Evolutionary conservation across 345 rosid genomes (phyloP).

Genomic region (Eucalyptus cladocalyx): DNA sequence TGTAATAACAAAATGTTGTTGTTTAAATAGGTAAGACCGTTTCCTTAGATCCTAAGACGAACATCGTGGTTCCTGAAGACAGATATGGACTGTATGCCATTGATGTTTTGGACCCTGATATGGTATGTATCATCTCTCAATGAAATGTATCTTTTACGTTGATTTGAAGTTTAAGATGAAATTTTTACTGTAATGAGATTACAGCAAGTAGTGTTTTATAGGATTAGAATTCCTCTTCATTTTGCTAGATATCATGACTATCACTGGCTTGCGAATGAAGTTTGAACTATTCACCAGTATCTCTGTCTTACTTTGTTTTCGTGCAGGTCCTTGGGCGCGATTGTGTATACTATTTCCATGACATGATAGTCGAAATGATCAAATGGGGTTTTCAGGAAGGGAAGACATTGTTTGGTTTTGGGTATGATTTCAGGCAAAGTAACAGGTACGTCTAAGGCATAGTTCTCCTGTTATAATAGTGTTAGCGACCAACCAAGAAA

Average conservation of each 20-base stretch:
- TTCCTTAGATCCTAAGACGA: slow-evolving; percentile 56
- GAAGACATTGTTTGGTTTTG: slow-evolving; percentile 88
- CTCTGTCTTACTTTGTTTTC: neutral
- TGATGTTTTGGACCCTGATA: slow-evolving; percentile 90
- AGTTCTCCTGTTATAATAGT: neutral
- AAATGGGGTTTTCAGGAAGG: slow-evolving; percentile 97
- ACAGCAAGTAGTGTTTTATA: neutral
- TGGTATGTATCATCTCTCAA: slow-evolving; percentile 30
- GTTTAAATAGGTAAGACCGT: slow-evolving; percentile 55
- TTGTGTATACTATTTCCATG: slow-evolving; percentile 77
- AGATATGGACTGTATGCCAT: slow-evolving; percentile 82
- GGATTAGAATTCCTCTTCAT: neutral
- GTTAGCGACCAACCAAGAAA: neutral
- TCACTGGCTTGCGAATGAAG: neutral
- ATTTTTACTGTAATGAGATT: neutral
- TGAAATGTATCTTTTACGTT: neutral
- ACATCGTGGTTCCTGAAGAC: slow-evolving; percentile 74
- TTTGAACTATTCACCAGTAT: neutral
- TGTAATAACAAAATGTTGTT: neutral
- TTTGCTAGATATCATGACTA: neutral
- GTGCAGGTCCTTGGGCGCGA: slow-evolving; percentile 80
- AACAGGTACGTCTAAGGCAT: slow-evolving; percentile 37
- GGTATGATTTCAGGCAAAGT: slow-evolving; percentile 97
- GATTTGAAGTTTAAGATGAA: neutral
- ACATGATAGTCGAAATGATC: slow-evolving; percentile 89